A percentile compares a stretch with the other conserved stretches of the same genome.
These are phyloP conservation scores for Citrus trifoliata DNA, from an alignment of 345 rosid species.

Conservation along the genomic window DNA sequence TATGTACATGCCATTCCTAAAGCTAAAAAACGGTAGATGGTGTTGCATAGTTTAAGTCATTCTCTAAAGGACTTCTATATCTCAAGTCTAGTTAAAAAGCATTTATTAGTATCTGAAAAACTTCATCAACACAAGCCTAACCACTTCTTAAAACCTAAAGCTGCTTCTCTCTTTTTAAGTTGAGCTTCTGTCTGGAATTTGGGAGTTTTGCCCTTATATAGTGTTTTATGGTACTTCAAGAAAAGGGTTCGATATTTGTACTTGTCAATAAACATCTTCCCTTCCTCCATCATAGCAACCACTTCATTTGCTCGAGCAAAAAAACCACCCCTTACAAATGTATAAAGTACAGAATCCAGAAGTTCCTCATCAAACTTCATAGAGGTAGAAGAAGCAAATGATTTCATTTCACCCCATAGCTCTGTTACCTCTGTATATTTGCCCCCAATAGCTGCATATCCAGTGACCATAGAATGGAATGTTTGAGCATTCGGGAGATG, in stretches of 20 bases:
- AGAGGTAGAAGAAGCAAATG: constrained; percentile 53
- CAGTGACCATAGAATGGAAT: constrained; percentile 92
- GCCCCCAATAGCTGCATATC: constrained; percentile 83
- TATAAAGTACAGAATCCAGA: constrained; percentile 82
- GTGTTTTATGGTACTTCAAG: constrained; percentile 91
- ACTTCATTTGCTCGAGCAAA: constrained; percentile 82
- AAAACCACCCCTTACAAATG: constrained; percentile 90
- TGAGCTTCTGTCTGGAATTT: constrained; percentile 85
- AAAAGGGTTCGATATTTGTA: constrained; percentile 78
- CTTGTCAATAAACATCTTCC: constrained; percentile 82
- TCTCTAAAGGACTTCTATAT: neutral
- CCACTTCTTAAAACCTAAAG: constrained; percentile 74
- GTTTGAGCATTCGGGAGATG: constrained; percentile 87
- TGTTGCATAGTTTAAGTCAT: neutral
- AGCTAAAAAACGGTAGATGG: neutral
- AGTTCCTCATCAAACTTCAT: constrained; percentile 92
- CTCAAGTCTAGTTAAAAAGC: neutral
- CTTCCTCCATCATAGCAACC: constrained; percentile 74
- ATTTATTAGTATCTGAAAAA: neutral
- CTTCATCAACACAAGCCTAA: constrained; percentile 52
- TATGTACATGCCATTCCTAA: neutral
- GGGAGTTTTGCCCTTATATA: constrained; percentile 83
- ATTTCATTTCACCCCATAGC: constrained; percentile 96
- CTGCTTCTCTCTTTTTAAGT: constrained; percentile 74
- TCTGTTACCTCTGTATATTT: constrained; percentile 89